Percentiles rank a stretch among this genome's conserved stretches.
These are phyloP conservation scores for Pichia nanzhaoensis DNA, from an alignment of 805 yeast species.

Conservation along the genomic window DNA sequence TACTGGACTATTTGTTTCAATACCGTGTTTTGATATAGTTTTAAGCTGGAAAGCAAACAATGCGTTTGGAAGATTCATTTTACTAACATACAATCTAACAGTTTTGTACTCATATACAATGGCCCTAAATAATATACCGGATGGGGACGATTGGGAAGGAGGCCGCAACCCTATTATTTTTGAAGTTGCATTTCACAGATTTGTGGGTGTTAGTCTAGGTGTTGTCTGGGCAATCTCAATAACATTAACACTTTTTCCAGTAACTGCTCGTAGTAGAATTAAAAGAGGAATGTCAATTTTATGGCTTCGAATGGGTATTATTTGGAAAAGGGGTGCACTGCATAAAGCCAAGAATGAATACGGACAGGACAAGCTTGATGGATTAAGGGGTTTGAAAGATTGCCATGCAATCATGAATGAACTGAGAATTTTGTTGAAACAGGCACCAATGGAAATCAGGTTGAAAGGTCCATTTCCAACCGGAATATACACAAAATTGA, in stretches of 20 bases:
- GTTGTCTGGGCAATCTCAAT: slow-evolving; percentile 70
- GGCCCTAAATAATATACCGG: slow-evolving; percentile 37
- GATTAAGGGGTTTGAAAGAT: slow-evolving; percentile 36
- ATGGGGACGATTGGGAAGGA: slow-evolving; percentile 59
- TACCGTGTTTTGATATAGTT: slow-evolving; percentile 52
- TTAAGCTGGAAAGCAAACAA: slow-evolving; percentile 57
- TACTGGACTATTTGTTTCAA: slow-evolving; percentile 40
- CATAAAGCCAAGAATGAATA: slow-evolving; percentile 32
- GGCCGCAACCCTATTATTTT: slow-evolving; percentile 60
- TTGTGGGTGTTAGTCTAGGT: slow-evolving; percentile 65
- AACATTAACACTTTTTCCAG: slow-evolving; percentile 62
- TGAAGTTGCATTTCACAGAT: slow-evolving; percentile 75
- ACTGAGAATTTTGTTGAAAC: slow-evolving; percentile 51
- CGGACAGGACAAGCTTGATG: slow-evolving; percentile 29
- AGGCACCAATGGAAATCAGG: slow-evolving; percentile 71
- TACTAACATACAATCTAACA: slow-evolving; percentile 72
- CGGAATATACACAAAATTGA: slow-evolving; percentile 41
- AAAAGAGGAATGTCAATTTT: slow-evolving; percentile 58
- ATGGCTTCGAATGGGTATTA: slow-evolving; percentile 76
- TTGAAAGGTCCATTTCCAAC: slow-evolving; percentile 67
- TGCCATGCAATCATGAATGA: slow-evolving; percentile 53
- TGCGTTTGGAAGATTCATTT: slow-evolving; percentile 62
- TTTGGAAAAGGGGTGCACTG: slow-evolving; percentile 74
- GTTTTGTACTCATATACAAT: slow-evolving; percentile 69
- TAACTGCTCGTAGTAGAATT: slow-evolving; percentile 65